These are phyloP conservation scores for Calonectria pteridis DNA, from an alignment of 2,329 filamentous ascomycete species.

Conservation along the genomic window DNA sequence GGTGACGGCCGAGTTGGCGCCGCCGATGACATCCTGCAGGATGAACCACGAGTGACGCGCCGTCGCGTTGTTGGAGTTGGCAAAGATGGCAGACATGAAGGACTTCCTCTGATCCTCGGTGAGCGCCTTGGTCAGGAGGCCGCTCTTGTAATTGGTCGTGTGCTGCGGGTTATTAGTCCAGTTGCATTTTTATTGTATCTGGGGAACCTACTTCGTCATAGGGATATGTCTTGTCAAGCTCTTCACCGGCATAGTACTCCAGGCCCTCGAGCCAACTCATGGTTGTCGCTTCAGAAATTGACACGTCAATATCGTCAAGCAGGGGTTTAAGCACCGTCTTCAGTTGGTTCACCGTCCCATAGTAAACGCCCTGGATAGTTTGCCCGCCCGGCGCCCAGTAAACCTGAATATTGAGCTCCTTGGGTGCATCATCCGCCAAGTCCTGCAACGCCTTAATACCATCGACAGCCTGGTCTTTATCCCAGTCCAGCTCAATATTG, in stretches of 20 bases:
- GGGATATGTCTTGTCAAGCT: constrained; percentile 42
- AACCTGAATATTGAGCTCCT: constrained; percentile 47
- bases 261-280: constrained; percentile 45
- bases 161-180: constrained; percentile 38
- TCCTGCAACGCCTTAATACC: constrained; percentile 44
- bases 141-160: constrained; percentile 47
- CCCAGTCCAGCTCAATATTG: constrained; percentile 38
- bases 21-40: constrained; percentile 48
- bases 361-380: constrained; percentile 47
- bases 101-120: constrained; percentile 37
- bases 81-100: constrained; percentile 36
- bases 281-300: constrained; percentile 24
- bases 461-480: constrained; percentile 25
- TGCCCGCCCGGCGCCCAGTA: constrained; percentile 35
- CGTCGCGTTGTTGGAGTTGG: constrained; percentile 25
- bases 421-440: constrained; percentile 36
- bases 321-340: constrained; percentile 34
- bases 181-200: not conserved
- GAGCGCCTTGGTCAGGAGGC: constrained; percentile 45
- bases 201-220: constrained; percentile 37
- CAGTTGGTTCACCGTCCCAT: constrained; percentile 37
- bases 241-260: constrained; percentile 35
- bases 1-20: constrained; percentile 52
- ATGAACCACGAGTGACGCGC: constrained; percentile 39
- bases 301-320: constrained; percentile 29